Conservation (phyloP, 2,329 filamentous ascomycete species). For the Paecilomyces niveus region DNA sequence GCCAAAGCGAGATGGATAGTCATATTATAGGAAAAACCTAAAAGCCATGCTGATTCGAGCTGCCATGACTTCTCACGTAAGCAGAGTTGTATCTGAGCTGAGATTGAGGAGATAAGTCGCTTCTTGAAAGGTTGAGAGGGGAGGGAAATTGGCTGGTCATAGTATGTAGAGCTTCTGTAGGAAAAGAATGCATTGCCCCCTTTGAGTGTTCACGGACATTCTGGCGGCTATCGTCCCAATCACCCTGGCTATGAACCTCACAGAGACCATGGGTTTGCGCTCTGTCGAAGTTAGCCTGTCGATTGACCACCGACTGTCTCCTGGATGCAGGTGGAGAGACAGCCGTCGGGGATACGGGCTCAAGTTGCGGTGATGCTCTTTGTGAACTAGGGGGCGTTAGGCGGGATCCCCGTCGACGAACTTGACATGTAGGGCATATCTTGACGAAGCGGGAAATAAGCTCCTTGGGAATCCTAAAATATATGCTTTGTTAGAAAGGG, state of each 20-base stretch:
- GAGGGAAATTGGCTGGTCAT: background rate
- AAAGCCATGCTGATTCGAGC: background rate
- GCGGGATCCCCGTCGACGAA: slow-evolving; percentile 37
- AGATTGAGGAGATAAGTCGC: background rate
- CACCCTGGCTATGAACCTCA: slow-evolving; percentile 17
- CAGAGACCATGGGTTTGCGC: slow-evolving; percentile 22
- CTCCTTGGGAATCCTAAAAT: slow-evolving; percentile 43
- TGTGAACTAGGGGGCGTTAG: slow-evolving; percentile 35
- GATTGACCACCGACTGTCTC: slow-evolving; percentile 27
- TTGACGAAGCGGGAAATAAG: slow-evolving; percentile 47
- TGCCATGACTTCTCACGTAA: background rate
- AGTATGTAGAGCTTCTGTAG: background rate
- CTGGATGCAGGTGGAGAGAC: slow-evolving; percentile 30
- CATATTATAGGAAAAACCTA: background rate
- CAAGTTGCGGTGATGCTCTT: slow-evolving; percentile 30
- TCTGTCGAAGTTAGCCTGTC: slow-evolving; percentile 17
- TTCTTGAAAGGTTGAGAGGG: background rate
- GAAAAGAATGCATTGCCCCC: background rate
- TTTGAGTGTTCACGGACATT: slow-evolving; percentile 13
- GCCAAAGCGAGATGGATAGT: background rate
- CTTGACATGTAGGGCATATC: slow-evolving; percentile 44
- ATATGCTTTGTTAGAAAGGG: slow-evolving; percentile 3
- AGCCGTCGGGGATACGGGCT: slow-evolving; percentile 25
- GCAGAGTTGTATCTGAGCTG: background rate
- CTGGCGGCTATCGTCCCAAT: slow-evolving; percentile 23